A percentile compares a stretch with the other conserved stretches of the same genome.
Evolutionary conservation across 345 rosid genomes (phyloP).

Genomic region (Melaleuca alternifolia): DNA sequence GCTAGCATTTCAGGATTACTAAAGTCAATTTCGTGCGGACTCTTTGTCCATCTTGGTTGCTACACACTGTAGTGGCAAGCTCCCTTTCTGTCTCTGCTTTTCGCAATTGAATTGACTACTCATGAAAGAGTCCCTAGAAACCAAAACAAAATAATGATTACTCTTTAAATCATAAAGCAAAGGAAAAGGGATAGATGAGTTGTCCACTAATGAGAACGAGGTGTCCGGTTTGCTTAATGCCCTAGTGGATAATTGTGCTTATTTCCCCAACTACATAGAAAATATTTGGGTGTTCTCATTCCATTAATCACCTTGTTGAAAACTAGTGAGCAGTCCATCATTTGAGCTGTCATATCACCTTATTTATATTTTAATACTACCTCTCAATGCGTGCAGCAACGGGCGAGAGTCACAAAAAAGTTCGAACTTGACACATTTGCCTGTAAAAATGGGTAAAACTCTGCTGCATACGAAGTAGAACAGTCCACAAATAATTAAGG

Average conservation of each 20-base stretch:
- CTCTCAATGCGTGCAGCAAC: neutral
- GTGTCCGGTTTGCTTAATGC: neutral
- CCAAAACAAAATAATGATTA: neutral
- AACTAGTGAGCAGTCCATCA: neutral
- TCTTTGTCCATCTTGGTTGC: neutral
- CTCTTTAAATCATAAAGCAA: neutral
- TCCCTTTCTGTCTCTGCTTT: neutral
- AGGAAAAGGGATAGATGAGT: neutral
- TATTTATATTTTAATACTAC: neutral
- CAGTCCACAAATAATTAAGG: neutral
- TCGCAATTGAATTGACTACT: neutral
- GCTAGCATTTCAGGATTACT: neutral
- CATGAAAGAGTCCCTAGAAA: neutral
- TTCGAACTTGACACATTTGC: rapidly evolving
- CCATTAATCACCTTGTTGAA: neutral
- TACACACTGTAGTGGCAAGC: neutral
- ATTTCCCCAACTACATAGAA: neutral
- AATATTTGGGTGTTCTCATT: neutral
- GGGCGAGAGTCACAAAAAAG: neutral
- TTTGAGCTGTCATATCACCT: neutral
- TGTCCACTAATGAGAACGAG: neutral
- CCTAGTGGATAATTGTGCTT: neutral
- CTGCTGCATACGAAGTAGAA: neutral
- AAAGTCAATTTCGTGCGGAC: neutral
- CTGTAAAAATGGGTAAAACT: neutral